A percentile compares a stretch with the other conserved stretches of the same genome.
These are phyloP conservation scores for Xylariaceae sp. DNA, from an alignment of 2,329 filamentous ascomycete species.

Conservation along the genomic window DNA sequence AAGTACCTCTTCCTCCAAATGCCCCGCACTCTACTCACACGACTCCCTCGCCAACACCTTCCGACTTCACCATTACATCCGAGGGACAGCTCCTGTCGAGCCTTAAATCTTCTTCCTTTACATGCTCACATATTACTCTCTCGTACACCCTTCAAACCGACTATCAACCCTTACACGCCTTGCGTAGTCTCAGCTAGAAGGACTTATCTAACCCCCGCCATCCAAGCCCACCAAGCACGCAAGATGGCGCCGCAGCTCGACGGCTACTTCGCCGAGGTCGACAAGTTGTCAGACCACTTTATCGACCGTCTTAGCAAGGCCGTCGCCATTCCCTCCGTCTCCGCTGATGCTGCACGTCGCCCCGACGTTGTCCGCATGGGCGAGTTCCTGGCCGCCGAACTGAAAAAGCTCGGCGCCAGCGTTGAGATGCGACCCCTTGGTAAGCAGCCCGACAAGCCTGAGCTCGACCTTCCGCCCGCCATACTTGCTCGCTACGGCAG, in stretches of 20 bases:
- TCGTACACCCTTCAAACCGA: neutral
- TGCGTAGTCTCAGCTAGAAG: slow-evolving; percentile 33
- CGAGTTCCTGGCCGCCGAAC: slow-evolving; percentile 83
- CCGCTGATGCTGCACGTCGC: slow-evolving; percentile 85
- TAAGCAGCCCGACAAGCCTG: slow-evolving; percentile 88
- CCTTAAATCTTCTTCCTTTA: neutral
- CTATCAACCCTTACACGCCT: neutral
- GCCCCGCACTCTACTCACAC: slow-evolving; percentile 34
- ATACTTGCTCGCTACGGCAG: slow-evolving; percentile 90
- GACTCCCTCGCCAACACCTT: slow-evolving; percentile 21
- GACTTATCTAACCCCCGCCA: slow-evolving; percentile 59
- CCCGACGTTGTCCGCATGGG: slow-evolving; percentile 97
- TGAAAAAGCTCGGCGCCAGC: slow-evolving; percentile 81
- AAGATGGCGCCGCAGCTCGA: slow-evolving; percentile 92
- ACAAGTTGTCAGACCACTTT: slow-evolving; percentile 77
- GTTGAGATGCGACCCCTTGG: slow-evolving; percentile 88
- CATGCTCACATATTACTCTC: neutral
- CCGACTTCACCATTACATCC: slow-evolving; percentile 10
- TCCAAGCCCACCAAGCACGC: slow-evolving; percentile 65
- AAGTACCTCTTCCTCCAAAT: slow-evolving; percentile 19
- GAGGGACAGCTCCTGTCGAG: slow-evolving; percentile 4
- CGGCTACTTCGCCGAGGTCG: slow-evolving; percentile 91
- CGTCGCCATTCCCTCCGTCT: slow-evolving; percentile 94
- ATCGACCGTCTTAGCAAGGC: slow-evolving; percentile 90
- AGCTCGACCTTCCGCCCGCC: slow-evolving; percentile 90